phyloP scores from a whole-genome alignment of 345 rosid species.

The Brassica rapa region DNA sequence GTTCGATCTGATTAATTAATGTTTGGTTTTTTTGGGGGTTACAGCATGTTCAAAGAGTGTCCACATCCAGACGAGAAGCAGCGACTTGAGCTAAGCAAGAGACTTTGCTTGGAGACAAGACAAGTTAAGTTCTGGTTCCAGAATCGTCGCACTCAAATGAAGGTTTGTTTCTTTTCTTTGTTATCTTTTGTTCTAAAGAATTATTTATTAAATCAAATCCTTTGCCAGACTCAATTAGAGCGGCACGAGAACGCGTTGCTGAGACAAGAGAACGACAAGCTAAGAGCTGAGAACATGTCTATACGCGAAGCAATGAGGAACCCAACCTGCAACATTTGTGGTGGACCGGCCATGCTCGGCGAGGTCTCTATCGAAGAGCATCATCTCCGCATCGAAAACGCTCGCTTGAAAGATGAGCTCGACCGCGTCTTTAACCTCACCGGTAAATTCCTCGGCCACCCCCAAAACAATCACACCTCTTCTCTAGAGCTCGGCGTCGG shows the following conservation, averaged over 20 bases:
- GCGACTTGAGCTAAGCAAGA: conserved; percentile 69
- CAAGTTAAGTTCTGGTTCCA: conserved; percentile 99
- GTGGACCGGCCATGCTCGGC: conserved; percentile 83
- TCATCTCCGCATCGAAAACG: conserved; percentile 89
- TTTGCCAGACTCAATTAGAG: conserved; percentile 79
- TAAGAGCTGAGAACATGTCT: conserved; percentile 85
- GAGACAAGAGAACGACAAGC: conserved; percentile 93
- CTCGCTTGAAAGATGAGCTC: conserved; percentile 81
- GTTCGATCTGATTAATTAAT: neutral
- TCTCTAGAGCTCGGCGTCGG: conserved; percentile 87
- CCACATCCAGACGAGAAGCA: conserved; percentile 99
- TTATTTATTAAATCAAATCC: no score
- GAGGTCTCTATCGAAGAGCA: conserved; percentile 88
- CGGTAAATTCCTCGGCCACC: conserved; percentile 83
- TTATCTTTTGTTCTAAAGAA: neutral
- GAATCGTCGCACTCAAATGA: conserved; percentile 96
- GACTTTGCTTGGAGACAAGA: conserved; percentile 84
- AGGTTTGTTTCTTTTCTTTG: conserved; percentile 66
- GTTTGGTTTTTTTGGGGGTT: neutral
- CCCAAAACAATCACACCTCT: conserved; percentile 49
- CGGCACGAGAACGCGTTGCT: conserved; percentile 88
- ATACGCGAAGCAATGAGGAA: conserved; percentile 94
- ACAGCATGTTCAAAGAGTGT: conserved; percentile 80
- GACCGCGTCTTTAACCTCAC: conserved; percentile 88
- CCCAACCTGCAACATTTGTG: conserved; percentile 84